Conservation (phyloP, 495 filamentous ascomycete genomes). For the Aspergillus coremiiformis region DNA sequence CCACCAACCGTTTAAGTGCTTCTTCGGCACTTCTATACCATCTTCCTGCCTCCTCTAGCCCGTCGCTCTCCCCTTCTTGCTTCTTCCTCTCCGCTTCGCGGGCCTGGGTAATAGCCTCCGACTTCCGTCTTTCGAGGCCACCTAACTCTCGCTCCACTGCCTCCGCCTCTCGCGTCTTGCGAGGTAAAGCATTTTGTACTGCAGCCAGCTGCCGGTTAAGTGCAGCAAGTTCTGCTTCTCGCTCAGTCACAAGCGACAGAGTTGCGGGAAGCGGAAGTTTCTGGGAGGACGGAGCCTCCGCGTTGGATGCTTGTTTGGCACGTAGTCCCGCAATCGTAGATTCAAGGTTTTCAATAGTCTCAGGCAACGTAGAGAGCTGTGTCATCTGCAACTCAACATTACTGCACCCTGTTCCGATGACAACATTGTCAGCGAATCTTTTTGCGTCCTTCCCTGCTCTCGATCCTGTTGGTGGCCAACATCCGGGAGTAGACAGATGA, state of each 20-base stretch:
- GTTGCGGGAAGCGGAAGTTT: constrained; percentile 37
- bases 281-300: constrained; percentile 31
- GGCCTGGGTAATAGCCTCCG: constrained; percentile 59
- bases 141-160: constrained; percentile 62
- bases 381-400: constrained; percentile 54
- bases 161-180: constrained; percentile 65
- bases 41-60: constrained; percentile 71
- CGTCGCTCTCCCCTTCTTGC: constrained; percentile 66
- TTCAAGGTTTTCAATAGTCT: constrained; percentile 55
- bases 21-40: constrained; percentile 72
- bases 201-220: constrained; percentile 62
- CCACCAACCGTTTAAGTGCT: constrained; percentile 60
- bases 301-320: constrained; percentile 34
- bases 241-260: constrained; percentile 39
- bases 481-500: neutral
- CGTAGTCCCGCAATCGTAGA: constrained; percentile 48
- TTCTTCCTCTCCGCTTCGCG: constrained; percentile 73
- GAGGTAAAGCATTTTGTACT: constrained; percentile 57
- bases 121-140: constrained; percentile 63
- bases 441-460: neutral
- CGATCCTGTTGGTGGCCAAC: neutral
- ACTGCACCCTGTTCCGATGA: constrained; percentile 46
- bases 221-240: constrained; percentile 53
- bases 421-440: constrained; percentile 2
- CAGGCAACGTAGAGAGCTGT: constrained; percentile 53